Evolutionary conservation across 257 asterid species (phyloP).

Genomic region (Nicotiana tabacum): DNA sequence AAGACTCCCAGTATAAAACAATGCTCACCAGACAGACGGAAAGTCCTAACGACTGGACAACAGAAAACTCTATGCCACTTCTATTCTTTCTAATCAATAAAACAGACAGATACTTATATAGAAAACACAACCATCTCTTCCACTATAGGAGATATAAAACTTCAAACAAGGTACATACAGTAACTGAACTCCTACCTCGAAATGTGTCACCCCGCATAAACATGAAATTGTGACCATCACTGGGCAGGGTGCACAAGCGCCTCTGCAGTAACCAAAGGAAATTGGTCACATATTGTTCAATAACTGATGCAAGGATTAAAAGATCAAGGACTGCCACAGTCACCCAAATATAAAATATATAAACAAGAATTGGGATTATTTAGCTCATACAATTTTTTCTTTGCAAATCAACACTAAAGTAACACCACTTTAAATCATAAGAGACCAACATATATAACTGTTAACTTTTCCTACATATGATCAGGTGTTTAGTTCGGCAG

Average conservation of each 20-base stretch:
- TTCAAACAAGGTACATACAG: slow-evolving; percentile 5
- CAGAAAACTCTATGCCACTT: neutral
- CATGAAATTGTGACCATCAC: slow-evolving; percentile 84
- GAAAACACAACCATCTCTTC: neutral
- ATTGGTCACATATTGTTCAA: slow-evolving; percentile 18
- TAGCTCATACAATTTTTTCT: neutral
- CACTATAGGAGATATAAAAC: neutral
- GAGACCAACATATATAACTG: neutral
- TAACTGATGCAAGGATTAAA: neutral
- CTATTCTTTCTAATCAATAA: neutral
- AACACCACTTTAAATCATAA: neutral
- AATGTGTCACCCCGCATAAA: slow-evolving; percentile 73
- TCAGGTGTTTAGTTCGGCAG: neutral
- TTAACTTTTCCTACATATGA: neutral
- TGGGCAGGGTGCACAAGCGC: slow-evolving; percentile 94
- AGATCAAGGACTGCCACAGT: neutral
- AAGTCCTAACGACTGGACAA: neutral
- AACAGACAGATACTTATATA: neutral
- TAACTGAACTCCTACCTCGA: slow-evolving; percentile 56
- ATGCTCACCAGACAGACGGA: neutral
- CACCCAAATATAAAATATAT: neutral
- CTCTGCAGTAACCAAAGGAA: slow-evolving; percentile 52
- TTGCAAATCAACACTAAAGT: neutral
- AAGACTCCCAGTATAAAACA: neutral
- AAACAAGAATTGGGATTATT: neutral